Evolutionary conservation across 2,329 filamentous ascomycete genomes (phyloP), one percentile per base, ranked within the genome.

Genomic region (Chaetomiaceae sp.): DNA sequence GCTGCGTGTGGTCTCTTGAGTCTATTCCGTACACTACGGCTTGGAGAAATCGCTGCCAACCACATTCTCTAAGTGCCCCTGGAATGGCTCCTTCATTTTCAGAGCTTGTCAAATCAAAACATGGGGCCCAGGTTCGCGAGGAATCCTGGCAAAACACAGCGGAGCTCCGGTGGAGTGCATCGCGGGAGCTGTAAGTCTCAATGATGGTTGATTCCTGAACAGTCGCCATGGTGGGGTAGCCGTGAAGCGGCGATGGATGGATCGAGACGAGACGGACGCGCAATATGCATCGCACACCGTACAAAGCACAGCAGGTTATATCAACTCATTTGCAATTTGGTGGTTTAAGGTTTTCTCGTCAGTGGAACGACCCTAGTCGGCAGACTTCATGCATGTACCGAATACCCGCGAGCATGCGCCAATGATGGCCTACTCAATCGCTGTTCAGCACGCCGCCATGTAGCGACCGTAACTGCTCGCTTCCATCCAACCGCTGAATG

Each of bases 31-130:
- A n/a, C n/a, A n/a, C 27, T 37, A 30, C 27, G 15, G 38, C 10
- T 32, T 26, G 6, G 45, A 26, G n/a, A n/a, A 32, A 35, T 34
- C 19, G 6, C 22, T 36, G 27, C 44, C 43, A 47, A 50, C 44
- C 48, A 40, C 9, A n/a, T 4, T 12, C 4, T 39, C 15, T 27
- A 27, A 17, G 20, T 14, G 26, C 12, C 38, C 38, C 42, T 38
- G 42, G 27, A 15, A n/a, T 11, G 20, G 12, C 18, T 11, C 33
- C 27, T 35, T 15, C 26, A 42, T 18, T 22, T 20, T 45, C 34
- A 33, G 27, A 12, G 26, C 12, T 18, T 10, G 15, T n/a, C n/a
- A n/a, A 15, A n/a, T 24, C 4, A 26, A 7, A n/a, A 14, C 14
- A 15, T 12, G 12, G 30, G 10, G 30, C 17, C 17, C 36, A 20